Percentiles rank a stretch among this genome's conserved stretches.
These are phyloP conservation scores for Kuraishia ogatae DNA, from an alignment of 805 yeast genomes.

Conservation along the genomic window DNA sequence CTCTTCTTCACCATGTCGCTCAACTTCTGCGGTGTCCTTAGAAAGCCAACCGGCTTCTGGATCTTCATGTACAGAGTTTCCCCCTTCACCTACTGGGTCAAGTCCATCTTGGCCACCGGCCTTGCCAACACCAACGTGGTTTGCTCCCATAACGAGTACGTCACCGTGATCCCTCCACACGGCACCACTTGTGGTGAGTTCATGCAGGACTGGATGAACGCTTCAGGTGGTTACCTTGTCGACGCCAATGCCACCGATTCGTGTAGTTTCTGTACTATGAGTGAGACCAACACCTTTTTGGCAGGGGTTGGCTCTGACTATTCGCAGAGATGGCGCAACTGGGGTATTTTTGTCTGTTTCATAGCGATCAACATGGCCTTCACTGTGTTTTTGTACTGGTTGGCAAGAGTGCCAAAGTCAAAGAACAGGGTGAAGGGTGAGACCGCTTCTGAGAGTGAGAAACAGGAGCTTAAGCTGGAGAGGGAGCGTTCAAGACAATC, in stretches of 20 bases:
- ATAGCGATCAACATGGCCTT: slow-evolving; percentile 31
- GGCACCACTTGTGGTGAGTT: slow-evolving; percentile 53
- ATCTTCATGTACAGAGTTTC: slow-evolving; percentile 67
- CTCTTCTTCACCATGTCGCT: slow-evolving; percentile 53
- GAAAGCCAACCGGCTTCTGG: slow-evolving; percentile 62
- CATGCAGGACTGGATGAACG: slow-evolving; percentile 29
- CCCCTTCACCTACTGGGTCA: slow-evolving; percentile 61
- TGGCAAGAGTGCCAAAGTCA: slow-evolving; percentile 5
- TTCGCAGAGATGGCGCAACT: slow-evolving; percentile 39
- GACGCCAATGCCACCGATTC: slow-evolving; percentile 33
- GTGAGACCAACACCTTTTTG: slow-evolving; percentile 53
- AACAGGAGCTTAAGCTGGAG: neutral
- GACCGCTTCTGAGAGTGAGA: slow-evolving; percentile 1
- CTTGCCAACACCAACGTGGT: slow-evolving; percentile 38
- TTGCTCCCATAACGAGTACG: slow-evolving; percentile 41
- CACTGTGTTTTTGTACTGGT: slow-evolving; percentile 26
- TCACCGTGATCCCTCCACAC: slow-evolving; percentile 38
- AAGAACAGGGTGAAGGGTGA: slow-evolving; percentile 9
- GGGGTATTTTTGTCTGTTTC: slow-evolving; percentile 43
- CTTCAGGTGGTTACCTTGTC: slow-evolving; percentile 38
- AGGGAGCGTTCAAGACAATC: neutral
- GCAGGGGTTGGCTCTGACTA: slow-evolving; percentile 31
- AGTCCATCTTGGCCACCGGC: slow-evolving; percentile 45
- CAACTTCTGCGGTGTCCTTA: slow-evolving; percentile 74
- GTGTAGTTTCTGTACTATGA: slow-evolving; percentile 56